Evolutionary conservation across 345 rosid species (phyloP).

Genomic region (Microthlaspi erraticum): DNA sequence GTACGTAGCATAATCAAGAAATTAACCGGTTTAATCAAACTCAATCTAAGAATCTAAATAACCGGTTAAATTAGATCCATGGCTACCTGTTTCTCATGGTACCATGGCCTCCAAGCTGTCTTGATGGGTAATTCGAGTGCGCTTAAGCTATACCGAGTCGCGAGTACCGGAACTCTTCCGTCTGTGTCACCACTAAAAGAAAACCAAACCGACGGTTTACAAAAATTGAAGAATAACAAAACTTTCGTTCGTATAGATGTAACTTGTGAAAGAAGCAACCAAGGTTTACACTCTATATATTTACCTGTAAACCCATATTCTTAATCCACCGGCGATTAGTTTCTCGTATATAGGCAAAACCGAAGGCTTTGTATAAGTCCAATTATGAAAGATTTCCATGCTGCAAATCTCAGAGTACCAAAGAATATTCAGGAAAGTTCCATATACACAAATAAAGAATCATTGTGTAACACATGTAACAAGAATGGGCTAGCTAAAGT

Average conservation of each 20-base stretch:
- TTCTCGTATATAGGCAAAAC: conserved; percentile 87
- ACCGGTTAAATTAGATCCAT: conserved; percentile 5
- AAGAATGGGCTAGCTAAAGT: conserved; percentile 25
- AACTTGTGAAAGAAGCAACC: conserved; percentile 19
- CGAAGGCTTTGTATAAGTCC: conserved; percentile 63
- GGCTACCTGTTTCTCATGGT: conserved; percentile 75
- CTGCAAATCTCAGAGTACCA: conserved; percentile 49
- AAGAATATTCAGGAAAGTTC: conserved; percentile 13
- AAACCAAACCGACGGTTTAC: conserved; percentile 18
- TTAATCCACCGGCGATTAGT: conserved; percentile 72
- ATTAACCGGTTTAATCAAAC: background rate
- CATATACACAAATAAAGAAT: background rate
- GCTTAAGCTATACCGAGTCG: conserved; percentile 79
- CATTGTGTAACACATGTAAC: background rate
- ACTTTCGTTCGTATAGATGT: background rate
- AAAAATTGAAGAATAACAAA: background rate
- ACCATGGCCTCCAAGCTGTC: conserved; percentile 94
- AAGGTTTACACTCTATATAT: background rate
- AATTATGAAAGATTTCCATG: conserved; percentile 50
- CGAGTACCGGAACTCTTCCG: conserved; percentile 92
- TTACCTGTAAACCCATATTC: conserved; percentile 96
- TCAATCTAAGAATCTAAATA: background rate
- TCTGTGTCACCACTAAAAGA: conserved; percentile 87
- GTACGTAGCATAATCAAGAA: background rate
- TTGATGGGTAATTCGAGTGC: conserved; percentile 68